Evolutionary conservation across 2,329 filamentous ascomycete species (phyloP), one percentile per base, ranked within the genome.

Genomic region (Trichoderma arundinaceum): DNA sequence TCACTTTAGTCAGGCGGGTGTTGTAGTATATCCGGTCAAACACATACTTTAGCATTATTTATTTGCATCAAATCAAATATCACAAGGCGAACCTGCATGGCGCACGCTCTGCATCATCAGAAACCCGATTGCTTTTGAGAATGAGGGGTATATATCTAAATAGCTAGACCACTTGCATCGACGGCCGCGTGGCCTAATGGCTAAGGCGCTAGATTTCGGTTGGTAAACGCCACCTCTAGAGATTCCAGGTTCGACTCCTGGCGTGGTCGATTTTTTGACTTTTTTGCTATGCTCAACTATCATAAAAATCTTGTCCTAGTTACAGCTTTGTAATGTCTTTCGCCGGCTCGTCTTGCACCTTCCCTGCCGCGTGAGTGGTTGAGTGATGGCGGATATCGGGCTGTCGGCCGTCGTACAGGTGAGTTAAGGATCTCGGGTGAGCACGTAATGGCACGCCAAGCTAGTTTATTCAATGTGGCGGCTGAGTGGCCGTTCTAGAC

Each of bases 171-270:
- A n/a, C 10, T 32, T 44, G 15, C 54, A 65, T 64, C 46, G 10
- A 39, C 57, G 73, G 74, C 74, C 74, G 74, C 74, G 72, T 76
- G 74, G 74, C 74, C 72, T 74, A 76, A 76, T 76, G 74, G 74
- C 67, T 75, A 76, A 74, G 72, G 74, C 74, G 74, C 70, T 74
- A 74, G 74, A 76, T 76, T 76, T 76, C 74, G 74, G 74, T 72
- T 62, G 35, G 19, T 32, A 33, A 33, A 43, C 56, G 60, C 60
- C 32, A 66, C 61, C 73, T 75, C 73, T 75, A 74, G 71, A 75
- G 73, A 74, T 75, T 75, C 73, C 74, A 75, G 74, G 74, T 76
- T 76, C 74, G 74, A 76, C 70, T 75, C 74, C 74, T 76, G 74
- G 72, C 73, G 74, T 73, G 74, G 73, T 76, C 74, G 74, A 48